Percentiles rank a stretch among this genome's conserved stretches.
Conservation (phyloP, 2,329 filamentous ascomycete species). For the Xylariaceae sp. region DNA sequence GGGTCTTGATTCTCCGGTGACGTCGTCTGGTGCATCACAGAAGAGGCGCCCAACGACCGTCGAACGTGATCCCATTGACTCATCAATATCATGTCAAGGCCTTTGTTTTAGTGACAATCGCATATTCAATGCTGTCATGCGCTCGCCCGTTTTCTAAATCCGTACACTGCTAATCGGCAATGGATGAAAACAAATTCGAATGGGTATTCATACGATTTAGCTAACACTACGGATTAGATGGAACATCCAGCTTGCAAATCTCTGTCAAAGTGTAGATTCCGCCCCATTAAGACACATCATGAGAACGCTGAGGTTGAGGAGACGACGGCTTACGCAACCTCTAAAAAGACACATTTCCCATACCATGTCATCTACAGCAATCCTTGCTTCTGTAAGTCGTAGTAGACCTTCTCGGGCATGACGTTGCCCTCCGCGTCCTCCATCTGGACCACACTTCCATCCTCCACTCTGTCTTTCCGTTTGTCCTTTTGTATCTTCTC, state of each 20-base stretch:
- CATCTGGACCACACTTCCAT: slow-evolving; percentile 92
- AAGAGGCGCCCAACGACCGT: no score
- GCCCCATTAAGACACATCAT: not conserved
- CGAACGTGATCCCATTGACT: no score
- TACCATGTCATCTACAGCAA: slow-evolving; percentile 51
- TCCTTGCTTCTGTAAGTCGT: slow-evolving; percentile 89
- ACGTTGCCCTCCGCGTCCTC: slow-evolving; percentile 96
- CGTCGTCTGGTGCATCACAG: no score
- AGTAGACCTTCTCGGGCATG: slow-evolving; percentile 98
- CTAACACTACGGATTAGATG: not conserved
- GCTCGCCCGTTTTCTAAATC: no score
- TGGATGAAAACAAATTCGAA: not conserved
- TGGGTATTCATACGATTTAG: not conserved
- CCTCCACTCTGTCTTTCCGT: slow-evolving; percentile 68
- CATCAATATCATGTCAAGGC: no score
- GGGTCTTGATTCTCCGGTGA: not conserved
- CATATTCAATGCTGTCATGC: no score
- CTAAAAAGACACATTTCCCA: not conserved
- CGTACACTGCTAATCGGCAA: no score
- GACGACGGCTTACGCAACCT: not conserved
- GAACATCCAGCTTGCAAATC: not conserved
- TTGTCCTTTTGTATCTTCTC: slow-evolving; percentile 86
- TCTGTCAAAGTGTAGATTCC: not conserved
- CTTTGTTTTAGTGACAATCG: no score
- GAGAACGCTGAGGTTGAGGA: not conserved